Conservation (phyloP, 768 basidiomycete genomes). For the Amanita thiersii region DNA sequence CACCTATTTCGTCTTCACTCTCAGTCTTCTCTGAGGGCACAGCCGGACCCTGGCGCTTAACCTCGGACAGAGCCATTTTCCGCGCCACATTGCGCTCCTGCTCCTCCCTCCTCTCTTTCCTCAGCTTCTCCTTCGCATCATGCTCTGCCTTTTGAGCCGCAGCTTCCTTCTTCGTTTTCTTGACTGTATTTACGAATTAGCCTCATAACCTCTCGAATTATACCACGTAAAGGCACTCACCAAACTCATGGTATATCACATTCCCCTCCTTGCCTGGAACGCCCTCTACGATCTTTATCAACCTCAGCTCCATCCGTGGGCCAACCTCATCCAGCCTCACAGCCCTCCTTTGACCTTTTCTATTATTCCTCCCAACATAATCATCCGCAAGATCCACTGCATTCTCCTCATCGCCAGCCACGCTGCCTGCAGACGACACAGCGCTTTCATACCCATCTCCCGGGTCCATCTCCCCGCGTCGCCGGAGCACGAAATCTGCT, state of each 20-base stretch:
- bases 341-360: constrained; percentile 83
- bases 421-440: constrained; percentile 75
- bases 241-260: constrained; percentile 92
- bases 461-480: constrained; percentile 52
- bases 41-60: constrained; percentile 18
- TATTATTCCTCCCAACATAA: constrained; percentile 93
- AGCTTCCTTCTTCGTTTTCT: constrained; percentile 78
- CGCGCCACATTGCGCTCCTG: constrained; percentile 87
- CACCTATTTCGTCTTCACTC: constrained; percentile 23
- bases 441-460: constrained; percentile 73
- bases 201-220: too few species aligned
- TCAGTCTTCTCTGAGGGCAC: constrained; percentile 20
- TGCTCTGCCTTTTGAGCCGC: constrained; percentile 63
- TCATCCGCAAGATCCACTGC: constrained; percentile 83
- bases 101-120: constrained; percentile 75
- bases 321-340: constrained; percentile 92
- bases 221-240: constrained; percentile 35
- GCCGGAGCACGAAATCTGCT: constrained; percentile 86
- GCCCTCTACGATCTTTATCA: constrained; percentile 94
- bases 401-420: constrained; percentile 78
- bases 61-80: constrained; percentile 48
- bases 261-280: constrained; percentile 88
- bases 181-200: constrained; percentile 44
- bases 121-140: constrained; percentile 66
- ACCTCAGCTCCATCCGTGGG: constrained; percentile 85